Percentiles rank a stretch among this genome's conserved stretches.
These are phyloP conservation scores for Cyclotella baltica DNA, from an alignment of 108 stramenopile species.

Conservation along the genomic window DNA sequence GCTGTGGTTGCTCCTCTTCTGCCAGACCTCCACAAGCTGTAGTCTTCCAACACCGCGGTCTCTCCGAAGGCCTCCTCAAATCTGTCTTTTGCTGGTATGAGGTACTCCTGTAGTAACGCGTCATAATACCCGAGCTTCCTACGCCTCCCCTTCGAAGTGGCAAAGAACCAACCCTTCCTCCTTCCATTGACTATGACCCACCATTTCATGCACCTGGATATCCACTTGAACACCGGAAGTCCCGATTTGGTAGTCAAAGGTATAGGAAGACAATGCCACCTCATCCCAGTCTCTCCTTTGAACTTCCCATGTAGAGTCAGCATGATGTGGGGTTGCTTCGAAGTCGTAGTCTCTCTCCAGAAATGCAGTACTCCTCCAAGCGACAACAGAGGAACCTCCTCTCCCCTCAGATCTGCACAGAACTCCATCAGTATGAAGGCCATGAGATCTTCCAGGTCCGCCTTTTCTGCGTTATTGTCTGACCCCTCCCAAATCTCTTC, in stretches of 20 bases:
- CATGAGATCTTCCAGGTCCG: background rate
- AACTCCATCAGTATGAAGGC: background rate
- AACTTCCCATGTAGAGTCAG: slow-evolving; percentile 19
- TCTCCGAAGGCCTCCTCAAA: background rate
- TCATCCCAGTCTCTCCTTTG: slow-evolving; percentile 10
- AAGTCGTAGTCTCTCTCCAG: slow-evolving; percentile 11
- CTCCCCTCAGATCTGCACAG: background rate
- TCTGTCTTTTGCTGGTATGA: background rate
- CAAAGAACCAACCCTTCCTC: slow-evolving; percentile 10
- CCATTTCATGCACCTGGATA: background rate
- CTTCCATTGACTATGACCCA: background rate
- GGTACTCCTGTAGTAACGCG: background rate
- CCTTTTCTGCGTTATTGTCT: background rate
- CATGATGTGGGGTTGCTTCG: slow-evolving; percentile 2
- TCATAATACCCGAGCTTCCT: slow-evolving; percentile 4
- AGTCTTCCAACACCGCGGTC: background rate
- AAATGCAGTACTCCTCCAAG: slow-evolving; percentile 18
- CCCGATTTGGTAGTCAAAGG: background rate
- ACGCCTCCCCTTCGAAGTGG: background rate
- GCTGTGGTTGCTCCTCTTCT: background rate
- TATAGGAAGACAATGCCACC: slow-evolving; percentile 27
- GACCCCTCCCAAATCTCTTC: background rate
- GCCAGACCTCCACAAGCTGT: slow-evolving; percentile 4
- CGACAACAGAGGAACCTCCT: slow-evolving; percentile 21
- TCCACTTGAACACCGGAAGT: slow-evolving; percentile 1